A percentile compares a stretch with the other conserved stretches of the same genome.
phyloP scores from a whole-genome alignment of 2,329 filamentous ascomycete species.

The Orbilia blumenaviensis region DNA sequence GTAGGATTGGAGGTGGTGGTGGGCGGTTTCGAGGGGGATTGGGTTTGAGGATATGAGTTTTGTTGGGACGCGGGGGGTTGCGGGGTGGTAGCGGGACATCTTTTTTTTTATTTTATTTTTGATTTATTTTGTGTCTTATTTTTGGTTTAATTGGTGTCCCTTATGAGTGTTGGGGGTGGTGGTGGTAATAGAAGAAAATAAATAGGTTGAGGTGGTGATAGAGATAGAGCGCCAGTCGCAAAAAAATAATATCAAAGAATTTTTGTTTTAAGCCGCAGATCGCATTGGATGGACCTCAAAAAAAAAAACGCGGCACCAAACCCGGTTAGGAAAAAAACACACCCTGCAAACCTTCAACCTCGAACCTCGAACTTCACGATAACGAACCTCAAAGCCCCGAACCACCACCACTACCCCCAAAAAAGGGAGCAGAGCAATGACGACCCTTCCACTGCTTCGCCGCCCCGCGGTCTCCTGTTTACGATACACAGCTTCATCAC shows the following conservation, averaged over 20 bases:
- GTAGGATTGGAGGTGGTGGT: constrained; percentile 49
- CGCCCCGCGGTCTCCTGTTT: constrained; percentile 39
- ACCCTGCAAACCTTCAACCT: constrained; percentile 1
- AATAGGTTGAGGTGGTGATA: not conserved
- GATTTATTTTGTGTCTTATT: too few relatives aligned
- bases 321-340: too few relatives aligned
- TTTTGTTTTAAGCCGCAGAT: constrained; percentile 49
- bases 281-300: not conserved
- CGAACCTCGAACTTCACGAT: not conserved
- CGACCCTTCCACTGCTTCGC: constrained; percentile 11
- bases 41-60: constrained; percentile 25
- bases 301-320: not conserved
- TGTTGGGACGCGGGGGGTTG: constrained; percentile 3
- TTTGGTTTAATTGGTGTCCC: too few relatives aligned
- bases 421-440: not conserved
- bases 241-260: constrained; percentile 1
- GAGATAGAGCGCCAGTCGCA: not conserved
- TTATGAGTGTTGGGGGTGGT: too few relatives aligned
- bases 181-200: too few relatives aligned
- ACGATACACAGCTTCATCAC: not conserved
- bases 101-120: not conserved
- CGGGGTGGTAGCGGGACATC: constrained; percentile 45
- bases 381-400: too few relatives aligned
- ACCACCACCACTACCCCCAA: not conserved
- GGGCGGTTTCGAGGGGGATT: constrained; percentile 23